A percentile compares a stretch with the other conserved stretches of the same genome.
These are phyloP conservation scores for Penicillium sp. DNA, from an alignment of 2,329 filamentous ascomycete species.

Conservation along the genomic window DNA sequence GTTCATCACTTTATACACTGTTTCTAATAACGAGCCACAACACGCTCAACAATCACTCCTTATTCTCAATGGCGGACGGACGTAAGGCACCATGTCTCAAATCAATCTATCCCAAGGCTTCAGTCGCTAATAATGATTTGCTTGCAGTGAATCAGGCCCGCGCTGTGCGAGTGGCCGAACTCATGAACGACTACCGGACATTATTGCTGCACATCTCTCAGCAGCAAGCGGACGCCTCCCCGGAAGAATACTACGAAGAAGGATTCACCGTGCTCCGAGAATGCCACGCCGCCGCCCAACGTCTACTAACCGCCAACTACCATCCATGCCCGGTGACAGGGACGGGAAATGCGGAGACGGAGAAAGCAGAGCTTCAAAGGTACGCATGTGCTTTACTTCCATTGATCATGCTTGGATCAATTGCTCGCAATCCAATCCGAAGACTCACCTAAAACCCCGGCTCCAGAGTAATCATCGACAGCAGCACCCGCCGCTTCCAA, in stretches of 20 bases:
- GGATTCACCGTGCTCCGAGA: conserved; percentile 61
- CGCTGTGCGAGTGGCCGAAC: conserved; percentile 62
- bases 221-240: conserved; percentile 52
- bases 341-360: conserved; percentile 52
- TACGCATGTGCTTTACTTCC: conserved; percentile 29
- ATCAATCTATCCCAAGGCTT: background rate
- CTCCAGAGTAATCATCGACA: conserved; percentile 60
- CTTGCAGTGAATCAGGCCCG: conserved; percentile 63
- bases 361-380: conserved; percentile 60
- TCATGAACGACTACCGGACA: conserved; percentile 66
- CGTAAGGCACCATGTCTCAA: conserved; percentile 44
- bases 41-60: background rate
- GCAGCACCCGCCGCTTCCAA: conserved; percentile 61
- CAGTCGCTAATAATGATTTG: conserved; percentile 4
- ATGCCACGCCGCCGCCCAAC: conserved; percentile 57
- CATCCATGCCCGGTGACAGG: conserved; percentile 44
- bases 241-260: conserved; percentile 60
- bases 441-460: background rate
- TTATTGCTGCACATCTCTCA: conserved; percentile 61
- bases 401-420: background rate
- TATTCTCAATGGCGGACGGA: conserved; percentile 55
- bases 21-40: background rate
- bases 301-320: conserved; percentile 57
- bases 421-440: background rate
- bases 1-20: background rate